Evolutionary conservation across 441 rosid species (phyloP), one percentile per base, ranked within the genome.

Genomic region (Euphorbia schlechtendalii): DNA sequence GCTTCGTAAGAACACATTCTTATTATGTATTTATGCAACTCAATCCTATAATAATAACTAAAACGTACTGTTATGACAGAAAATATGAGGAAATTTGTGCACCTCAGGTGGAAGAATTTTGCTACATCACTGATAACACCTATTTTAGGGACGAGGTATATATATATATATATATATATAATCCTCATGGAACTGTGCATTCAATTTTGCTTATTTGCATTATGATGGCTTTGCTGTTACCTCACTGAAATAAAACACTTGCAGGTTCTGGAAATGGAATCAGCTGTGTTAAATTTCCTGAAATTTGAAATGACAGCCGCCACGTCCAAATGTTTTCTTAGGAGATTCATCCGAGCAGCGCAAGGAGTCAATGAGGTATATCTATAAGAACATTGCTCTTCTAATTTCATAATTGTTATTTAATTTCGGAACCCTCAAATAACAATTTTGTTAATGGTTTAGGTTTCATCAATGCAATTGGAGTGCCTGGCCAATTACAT

Each of bases 201-300:
- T 53, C 3, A 15, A 2, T 8, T 5, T 20, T 22, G 27, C 24
- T 54, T 38, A 52, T 36, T 25, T 12, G 0, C 41, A 27, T 43
- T n/a, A n/a, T n/a, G n/a, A n/a, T n/a, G n/a, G n/a, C 43, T 36
- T 38, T 62, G 21, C 51, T 30, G 24, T 8, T 60, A 24, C 45
- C 11, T 43, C 21, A 30, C 21, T 4, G 4, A 64, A 45, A 17
- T 17, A 25, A 67, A 56, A 34, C 51, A 55, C 53, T 30, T 69
- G 54, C 80, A 92, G 97, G 84, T 93, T 76, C 65, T 94, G 68
- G 92, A 90, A 73, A 94, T 94, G 99, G 99, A 94, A 77, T 90
- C 88, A 14, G 74, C 82, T 36, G 89, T 90, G 72, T 67, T 90
- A 75, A 89, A 89, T 72, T 83, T 82, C 83, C 71, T 90, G 83